A percentile compares a stretch with the other conserved stretches of the same genome.
These are phyloP conservation scores for Coniferiporia weirii DNA, from an alignment of 1,284 basidiomycete genomes.

Conservation along the genomic window DNA sequence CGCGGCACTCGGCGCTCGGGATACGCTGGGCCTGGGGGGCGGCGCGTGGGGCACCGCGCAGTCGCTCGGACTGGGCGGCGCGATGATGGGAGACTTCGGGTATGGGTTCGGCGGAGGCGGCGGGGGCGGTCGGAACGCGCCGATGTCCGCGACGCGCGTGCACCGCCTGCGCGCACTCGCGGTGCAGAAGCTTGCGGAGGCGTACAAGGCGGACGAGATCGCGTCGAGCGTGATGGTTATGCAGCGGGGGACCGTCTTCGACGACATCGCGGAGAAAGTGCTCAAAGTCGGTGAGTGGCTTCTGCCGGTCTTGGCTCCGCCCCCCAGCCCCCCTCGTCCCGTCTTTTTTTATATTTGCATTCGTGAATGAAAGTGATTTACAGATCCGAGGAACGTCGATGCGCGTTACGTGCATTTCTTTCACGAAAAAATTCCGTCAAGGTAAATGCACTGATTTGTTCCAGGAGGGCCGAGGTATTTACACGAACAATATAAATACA, in stretches of 20 bases:
- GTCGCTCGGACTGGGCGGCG: slow-evolving; percentile 51
- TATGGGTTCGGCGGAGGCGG: slow-evolving; percentile 31
- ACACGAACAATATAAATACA: slow-evolving; percentile 26
- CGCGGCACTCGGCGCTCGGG: slow-evolving; percentile 53
- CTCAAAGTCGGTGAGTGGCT: slow-evolving; percentile 58
- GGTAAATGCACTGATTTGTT: slow-evolving; percentile 38
- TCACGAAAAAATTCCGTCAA: slow-evolving; percentile 84
- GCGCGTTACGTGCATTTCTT: slow-evolving; percentile 85
- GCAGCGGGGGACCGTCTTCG: slow-evolving; percentile 83
- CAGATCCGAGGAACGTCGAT: slow-evolving; percentile 70
- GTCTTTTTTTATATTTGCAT: neutral
- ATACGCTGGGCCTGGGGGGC: slow-evolving; percentile 25
- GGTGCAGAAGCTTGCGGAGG: slow-evolving; percentile 75
- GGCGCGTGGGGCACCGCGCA: slow-evolving; percentile 57
- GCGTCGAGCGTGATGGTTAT: slow-evolving; percentile 86
- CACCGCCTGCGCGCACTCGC: slow-evolving; percentile 71
- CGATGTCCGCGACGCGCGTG: slow-evolving; percentile 78
- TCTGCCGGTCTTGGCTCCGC: neutral
- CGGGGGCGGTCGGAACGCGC: slow-evolving; percentile 59
- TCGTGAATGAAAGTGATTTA: neutral
- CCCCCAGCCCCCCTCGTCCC: too few species aligned
- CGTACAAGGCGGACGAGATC: slow-evolving; percentile 79
- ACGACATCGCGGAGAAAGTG: slow-evolving; percentile 78
- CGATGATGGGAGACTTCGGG: slow-evolving; percentile 32
- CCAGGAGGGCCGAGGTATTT: neutral